These are phyloP conservation scores for Didymella pinodella DNA, from an alignment of 2,329 filamentous ascomycete species.

Conservation along the genomic window DNA sequence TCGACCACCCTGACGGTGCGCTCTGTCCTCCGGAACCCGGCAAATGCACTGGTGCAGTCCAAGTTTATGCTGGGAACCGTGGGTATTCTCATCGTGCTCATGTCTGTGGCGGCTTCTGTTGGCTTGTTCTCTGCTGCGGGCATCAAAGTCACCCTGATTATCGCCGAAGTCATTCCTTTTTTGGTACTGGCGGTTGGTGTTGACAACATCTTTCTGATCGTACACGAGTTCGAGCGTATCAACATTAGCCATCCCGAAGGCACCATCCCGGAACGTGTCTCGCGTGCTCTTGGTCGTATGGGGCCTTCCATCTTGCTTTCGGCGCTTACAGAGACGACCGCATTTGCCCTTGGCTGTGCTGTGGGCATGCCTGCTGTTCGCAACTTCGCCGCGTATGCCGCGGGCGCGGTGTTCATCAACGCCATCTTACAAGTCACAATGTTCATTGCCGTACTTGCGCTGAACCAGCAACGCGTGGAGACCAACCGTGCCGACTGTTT, in stretches of 20 bases:
- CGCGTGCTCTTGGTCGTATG: constrained; percentile 91
- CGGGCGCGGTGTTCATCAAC: constrained; percentile 96
- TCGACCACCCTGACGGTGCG: constrained; percentile 82
- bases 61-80: constrained; percentile 96
- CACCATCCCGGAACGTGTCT: constrained; percentile 83
- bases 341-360: constrained; percentile 89
- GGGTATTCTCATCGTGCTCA: constrained; percentile 92
- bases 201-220: constrained; percentile 98
- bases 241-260: constrained; percentile 92
- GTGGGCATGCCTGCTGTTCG: constrained; percentile 98
- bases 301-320: constrained; percentile 96
- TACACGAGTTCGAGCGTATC: constrained; percentile 96
- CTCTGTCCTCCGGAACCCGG: constrained; percentile 81
- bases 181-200: constrained; percentile 95
- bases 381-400: constrained; percentile 96
- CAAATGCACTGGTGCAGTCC: constrained; percentile 87
- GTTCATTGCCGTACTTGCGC: constrained; percentile 88
- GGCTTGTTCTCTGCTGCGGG: constrained; percentile 91
- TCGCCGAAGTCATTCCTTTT: constrained; percentile 98
- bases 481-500: constrained; percentile 89
- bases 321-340: constrained; percentile 90
- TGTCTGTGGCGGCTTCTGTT: constrained; percentile 96
- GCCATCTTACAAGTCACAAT: constrained; percentile 96
- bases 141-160: constrained; percentile 95
- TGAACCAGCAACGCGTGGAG: constrained; percentile 92